phyloP scores from a whole-genome alignment of 257 asterid species.

The Gynochthodes officinalis region DNA sequence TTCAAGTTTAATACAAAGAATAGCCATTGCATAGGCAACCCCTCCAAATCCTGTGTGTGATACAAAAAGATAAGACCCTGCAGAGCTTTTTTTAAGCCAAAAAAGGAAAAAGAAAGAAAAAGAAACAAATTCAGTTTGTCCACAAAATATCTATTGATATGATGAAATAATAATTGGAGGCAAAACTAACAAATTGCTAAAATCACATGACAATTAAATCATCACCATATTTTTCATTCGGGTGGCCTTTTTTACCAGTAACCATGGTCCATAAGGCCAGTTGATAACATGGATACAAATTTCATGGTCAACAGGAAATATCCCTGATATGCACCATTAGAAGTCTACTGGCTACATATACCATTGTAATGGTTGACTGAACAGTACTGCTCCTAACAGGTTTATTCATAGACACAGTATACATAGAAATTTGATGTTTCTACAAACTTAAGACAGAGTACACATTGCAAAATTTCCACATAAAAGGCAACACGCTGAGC shows the following conservation, averaged over 20 bases:
- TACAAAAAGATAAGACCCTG: slow-evolving; percentile 92
- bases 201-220: background rate
- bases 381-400: too few relatives aligned
- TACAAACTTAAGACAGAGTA: background rate
- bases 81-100: slow-evolving; percentile 48
- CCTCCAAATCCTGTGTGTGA: slow-evolving; percentile 99
- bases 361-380: background rate
- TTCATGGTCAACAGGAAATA: background rate
- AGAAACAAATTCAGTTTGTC: slow-evolving; percentile 25
- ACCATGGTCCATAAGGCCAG: background rate
- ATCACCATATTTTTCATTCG: background rate
- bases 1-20: slow-evolving; percentile 75
- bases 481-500: background rate
- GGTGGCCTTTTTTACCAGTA: background rate
- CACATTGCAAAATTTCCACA: background rate
- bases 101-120: slow-evolving; percentile 23
- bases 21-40: slow-evolving; percentile 96
- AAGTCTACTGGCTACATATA: background rate
- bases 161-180: background rate
- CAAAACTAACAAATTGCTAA: background rate
- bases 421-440: background rate
- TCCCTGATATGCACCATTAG: background rate
- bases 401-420: too few relatives aligned
- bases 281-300: background rate
- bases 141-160: background rate